Evolutionary conservation across 352 stramenopile species (phyloP).

Genomic region (Pythium pectinolyticum): DNA sequence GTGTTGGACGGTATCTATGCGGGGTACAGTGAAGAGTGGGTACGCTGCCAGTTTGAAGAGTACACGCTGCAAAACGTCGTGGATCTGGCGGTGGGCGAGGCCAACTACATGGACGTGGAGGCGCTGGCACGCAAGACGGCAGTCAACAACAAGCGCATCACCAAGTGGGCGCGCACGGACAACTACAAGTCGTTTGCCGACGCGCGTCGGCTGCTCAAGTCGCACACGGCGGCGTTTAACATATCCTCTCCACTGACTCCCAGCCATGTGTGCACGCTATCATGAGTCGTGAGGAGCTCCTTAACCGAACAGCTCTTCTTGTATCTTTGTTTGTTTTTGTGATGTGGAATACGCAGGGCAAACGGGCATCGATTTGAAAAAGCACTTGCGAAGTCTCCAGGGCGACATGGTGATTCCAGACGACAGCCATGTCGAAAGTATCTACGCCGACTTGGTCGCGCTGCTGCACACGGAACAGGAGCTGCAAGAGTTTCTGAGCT

Average conservation of each 20-base stretch:
- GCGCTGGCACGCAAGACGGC: slow-evolving; percentile 71
- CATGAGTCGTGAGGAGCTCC: slow-evolving; percentile 33
- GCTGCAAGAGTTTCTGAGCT: slow-evolving; percentile 84
- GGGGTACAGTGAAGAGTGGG: slow-evolving; percentile 85
- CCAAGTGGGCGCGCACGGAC: slow-evolving; percentile 82
- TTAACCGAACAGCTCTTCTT: slow-evolving; percentile 39
- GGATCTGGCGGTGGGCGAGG: slow-evolving; percentile 75
- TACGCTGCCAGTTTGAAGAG: slow-evolving; percentile 87
- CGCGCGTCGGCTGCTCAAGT: slow-evolving; percentile 41
- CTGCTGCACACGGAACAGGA: slow-evolving; percentile 75
- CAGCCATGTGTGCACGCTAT: slow-evolving; percentile 44
- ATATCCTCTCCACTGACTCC: slow-evolving; percentile 80
- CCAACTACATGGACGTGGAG: slow-evolving; percentile 76
- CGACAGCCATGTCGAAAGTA: slow-evolving; percentile 74
- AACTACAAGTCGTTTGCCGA: slow-evolving; percentile 85
- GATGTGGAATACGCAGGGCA: slow-evolving; percentile 75
- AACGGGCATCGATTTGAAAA: slow-evolving; percentile 77
- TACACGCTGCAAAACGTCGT: slow-evolving; percentile 86
- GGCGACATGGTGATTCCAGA: slow-evolving; percentile 74
- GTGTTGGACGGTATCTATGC: slow-evolving; percentile 77
- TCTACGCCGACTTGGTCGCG: slow-evolving; percentile 80
- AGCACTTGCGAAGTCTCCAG: slow-evolving; percentile 77
- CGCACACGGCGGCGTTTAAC: slow-evolving; percentile 75
- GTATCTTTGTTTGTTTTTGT: slow-evolving; percentile 24
- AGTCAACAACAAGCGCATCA: slow-evolving; percentile 88